Conservation (phyloP, 1,139 yeast species). For the Scheffersomyces lignicola region DNA sequence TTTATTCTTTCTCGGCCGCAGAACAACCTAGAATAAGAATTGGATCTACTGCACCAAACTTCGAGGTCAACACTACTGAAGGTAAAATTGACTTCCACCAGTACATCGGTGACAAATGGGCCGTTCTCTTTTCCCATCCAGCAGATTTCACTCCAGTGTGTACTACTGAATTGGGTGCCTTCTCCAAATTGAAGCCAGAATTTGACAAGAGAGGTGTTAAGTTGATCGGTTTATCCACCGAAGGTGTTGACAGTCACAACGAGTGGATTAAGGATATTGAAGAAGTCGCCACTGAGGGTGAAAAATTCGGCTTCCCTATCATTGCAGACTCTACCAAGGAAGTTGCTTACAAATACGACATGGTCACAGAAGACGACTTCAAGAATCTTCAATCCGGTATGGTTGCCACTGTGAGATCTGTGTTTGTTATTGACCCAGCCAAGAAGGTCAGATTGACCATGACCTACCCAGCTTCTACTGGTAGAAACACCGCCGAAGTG, state of each 20-base stretch:
- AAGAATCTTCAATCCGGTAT: slow-evolving; percentile 67
- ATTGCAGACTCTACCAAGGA: slow-evolving; percentile 81
- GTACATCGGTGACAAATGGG: slow-evolving; percentile 80
- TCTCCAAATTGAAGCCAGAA: slow-evolving; percentile 80
- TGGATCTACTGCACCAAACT: slow-evolving; percentile 79
- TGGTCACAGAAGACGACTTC: slow-evolving; percentile 89
- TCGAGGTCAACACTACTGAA: slow-evolving; percentile 71
- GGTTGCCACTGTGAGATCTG: slow-evolving; percentile 84
- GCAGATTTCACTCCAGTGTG: slow-evolving; percentile 95
- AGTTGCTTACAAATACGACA: slow-evolving; percentile 81
- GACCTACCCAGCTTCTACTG: slow-evolving; percentile 89
- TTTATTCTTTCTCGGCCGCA: slow-evolving; percentile 53
- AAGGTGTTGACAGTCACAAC: slow-evolving; percentile 72
- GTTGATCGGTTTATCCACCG: slow-evolving; percentile 83
- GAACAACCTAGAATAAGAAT: slow-evolving; percentile 70
- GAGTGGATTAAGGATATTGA: slow-evolving; percentile 88
- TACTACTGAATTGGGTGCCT: slow-evolving; percentile 92
- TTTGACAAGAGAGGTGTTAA: slow-evolving; percentile 78
- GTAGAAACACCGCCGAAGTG: slow-evolving; percentile 87
- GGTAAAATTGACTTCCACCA: slow-evolving; percentile 83
- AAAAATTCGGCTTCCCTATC: slow-evolving; percentile 78
- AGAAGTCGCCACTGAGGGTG: slow-evolving; percentile 61
- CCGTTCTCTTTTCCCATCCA: slow-evolving; percentile 85
- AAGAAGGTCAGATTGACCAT: slow-evolving; percentile 81
- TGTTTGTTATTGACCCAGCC: slow-evolving; percentile 81